Evolutionary conservation across 768 basidiomycete genomes (phyloP), one percentile per base, ranked within the genome.

Genomic region (Hygrophorus pudorinus): DNA sequence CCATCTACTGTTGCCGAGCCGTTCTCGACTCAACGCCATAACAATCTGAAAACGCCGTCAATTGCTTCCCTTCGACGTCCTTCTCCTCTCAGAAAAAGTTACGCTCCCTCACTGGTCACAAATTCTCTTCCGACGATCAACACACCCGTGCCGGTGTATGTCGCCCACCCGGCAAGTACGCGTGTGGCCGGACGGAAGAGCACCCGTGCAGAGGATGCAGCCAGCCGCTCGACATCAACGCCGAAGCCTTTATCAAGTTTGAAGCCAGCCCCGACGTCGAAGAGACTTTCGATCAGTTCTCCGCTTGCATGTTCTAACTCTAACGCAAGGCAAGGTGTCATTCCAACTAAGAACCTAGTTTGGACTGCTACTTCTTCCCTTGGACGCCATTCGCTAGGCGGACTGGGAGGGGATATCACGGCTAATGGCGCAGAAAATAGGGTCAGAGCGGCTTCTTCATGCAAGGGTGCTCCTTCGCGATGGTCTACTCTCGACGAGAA

Each of bases 371-470:
- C 12, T 11, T 24, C 38, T n/a, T 46, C 60, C 4, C 44, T 56
- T 4, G 63, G 65, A 12, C 59, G 62, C 27, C 61, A 63, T 44
- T 64, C 68, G 13, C 53, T 70, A 20, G 59, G 60, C 40, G 56
- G 60, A 17, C 35, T 44, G 12, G 18, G 21, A 12, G 4, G 13
- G 11, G 53, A 56, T 21, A 54, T 56, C 21, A 61, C 55, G 39
- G 48, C 50, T n/a, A 46, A 42, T 24, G 45, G 49, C 16, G 54
- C 56, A 41, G 54, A 57, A 45, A 52, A 47, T 24, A 55, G 53
- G 37, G 28, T 31, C 8, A 35, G 24, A 14, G 21, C 42, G 30
- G 24, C 34, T 11, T 40, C 14, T 2, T n/a, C 37, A 4, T n/a
- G 5, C 28, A n/a, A 13, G n/a, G 18, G 29, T 27, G 29, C 35